A percentile compares a stretch with the other conserved stretches of the same genome.
These are phyloP conservation scores for Erodium trifolium DNA, from an alignment of 441 rosid species.

Conservation along the genomic window DNA sequence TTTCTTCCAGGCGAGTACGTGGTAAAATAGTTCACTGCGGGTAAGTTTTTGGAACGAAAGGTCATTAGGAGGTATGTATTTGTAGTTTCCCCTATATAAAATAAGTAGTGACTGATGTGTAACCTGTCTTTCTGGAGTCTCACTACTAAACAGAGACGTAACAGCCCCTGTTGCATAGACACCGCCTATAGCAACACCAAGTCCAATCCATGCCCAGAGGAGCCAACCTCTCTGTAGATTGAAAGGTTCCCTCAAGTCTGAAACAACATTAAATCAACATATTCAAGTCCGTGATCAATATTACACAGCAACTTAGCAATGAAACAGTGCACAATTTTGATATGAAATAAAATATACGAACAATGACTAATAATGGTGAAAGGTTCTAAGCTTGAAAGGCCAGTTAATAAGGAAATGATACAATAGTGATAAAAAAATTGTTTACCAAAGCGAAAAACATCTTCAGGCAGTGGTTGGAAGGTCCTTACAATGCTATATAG, in stretches of 20 bases:
- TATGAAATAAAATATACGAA: background rate
- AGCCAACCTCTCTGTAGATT: slow-evolving; percentile 53
- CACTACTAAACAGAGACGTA: slow-evolving; percentile 40
- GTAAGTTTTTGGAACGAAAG: too few relatives aligned
- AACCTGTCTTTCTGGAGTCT: slow-evolving; percentile 57
- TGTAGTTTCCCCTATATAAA: too few relatives aligned
- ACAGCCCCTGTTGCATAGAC: slow-evolving; percentile 39
- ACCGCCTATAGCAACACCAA: slow-evolving; percentile 38
- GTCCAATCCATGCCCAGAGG: slow-evolving; percentile 57
- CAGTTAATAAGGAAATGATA: background rate
- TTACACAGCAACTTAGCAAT: too few relatives aligned
- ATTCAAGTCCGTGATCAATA: too few relatives aligned
- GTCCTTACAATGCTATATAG: slow-evolving; percentile 48
- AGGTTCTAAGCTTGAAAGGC: background rate
- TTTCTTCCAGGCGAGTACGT: too few relatives aligned
- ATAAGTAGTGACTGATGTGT: slow-evolving; percentile 8
- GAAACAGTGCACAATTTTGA: background rate
- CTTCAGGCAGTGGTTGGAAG: slow-evolving; percentile 73
- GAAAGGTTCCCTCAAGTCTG: slow-evolving; percentile 67
- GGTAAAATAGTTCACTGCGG: too few relatives aligned
- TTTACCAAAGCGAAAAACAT: slow-evolving; percentile 71
- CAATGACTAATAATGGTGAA: background rate
- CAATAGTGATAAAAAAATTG: background rate
- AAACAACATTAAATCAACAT: slow-evolving; percentile 13
- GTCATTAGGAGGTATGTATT: too few relatives aligned